Evolutionary conservation across 2,329 filamentous ascomycete genomes (phyloP).

Genomic region (Ophiosphaerella narmari): DNA sequence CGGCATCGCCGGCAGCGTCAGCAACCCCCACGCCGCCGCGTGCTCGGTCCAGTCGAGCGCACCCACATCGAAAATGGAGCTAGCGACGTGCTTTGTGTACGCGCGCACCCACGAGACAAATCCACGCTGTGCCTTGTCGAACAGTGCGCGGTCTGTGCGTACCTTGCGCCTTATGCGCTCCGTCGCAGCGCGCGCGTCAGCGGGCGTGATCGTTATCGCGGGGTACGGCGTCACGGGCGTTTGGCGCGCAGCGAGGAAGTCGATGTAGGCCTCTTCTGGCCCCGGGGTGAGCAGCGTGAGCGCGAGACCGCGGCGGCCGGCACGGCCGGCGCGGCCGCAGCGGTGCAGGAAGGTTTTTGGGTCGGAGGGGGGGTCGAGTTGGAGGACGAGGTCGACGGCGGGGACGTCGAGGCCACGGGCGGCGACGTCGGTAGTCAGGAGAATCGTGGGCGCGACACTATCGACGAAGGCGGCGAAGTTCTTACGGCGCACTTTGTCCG

Average conservation of each 20-base stretch:
- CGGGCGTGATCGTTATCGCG: constrained; percentile 60
- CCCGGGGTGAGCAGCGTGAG: constrained; percentile 85
- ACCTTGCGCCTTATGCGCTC: constrained; percentile 66
- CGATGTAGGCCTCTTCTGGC: constrained; percentile 84
- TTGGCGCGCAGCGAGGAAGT: constrained; percentile 83
- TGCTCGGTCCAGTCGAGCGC: constrained; percentile 87
- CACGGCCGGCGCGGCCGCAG: constrained; percentile 66
- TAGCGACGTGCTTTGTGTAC: constrained; percentile 88
- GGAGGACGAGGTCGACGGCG: constrained; percentile 86
- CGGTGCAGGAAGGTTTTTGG: constrained; percentile 80
- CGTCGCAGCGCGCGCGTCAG: constrained; percentile 63
- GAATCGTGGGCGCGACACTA: constrained; percentile 73
- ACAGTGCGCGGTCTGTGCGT: constrained; percentile 66
- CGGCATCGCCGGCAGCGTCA: constrained; percentile 91
- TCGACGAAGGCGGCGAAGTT: constrained; percentile 83
- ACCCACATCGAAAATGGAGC: constrained; percentile 82
- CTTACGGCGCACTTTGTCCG: constrained; percentile 82
- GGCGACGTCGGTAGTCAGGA: constrained; percentile 91
- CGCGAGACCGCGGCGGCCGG: constrained; percentile 74
- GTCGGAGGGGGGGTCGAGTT: constrained; percentile 83
- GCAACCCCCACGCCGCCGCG: constrained; percentile 81
- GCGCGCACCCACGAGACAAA: constrained; percentile 94
- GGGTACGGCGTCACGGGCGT: constrained; percentile 74
- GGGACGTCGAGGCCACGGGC: constrained; percentile 91
- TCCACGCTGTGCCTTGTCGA: constrained; percentile 86